Evolutionary conservation across 148 eudicot genomes (phyloP).

Genomic region (Rhododendron griersonianum): DNA sequence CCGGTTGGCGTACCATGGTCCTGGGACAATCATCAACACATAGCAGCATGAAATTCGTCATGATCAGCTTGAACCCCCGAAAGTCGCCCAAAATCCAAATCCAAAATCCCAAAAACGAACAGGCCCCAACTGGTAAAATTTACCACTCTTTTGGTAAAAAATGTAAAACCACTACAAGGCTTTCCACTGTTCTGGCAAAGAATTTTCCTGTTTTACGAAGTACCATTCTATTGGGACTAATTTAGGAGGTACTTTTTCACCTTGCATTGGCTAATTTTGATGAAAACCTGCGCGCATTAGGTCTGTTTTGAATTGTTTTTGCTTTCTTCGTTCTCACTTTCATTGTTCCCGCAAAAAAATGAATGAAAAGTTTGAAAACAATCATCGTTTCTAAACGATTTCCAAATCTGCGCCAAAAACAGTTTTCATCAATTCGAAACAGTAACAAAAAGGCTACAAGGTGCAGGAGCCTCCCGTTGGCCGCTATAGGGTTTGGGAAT

Average conservation of each 20-base stretch:
- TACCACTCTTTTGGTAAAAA: not conserved
- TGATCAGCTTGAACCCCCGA: not conserved
- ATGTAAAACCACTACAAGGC: not conserved
- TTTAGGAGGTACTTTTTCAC: not conserved
- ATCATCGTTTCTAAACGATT: not conserved
- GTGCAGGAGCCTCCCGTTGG: not conserved
- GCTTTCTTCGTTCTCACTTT: not conserved
- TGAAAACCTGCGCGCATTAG: not conserved
- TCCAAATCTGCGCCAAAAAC: not conserved
- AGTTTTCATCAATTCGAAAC: not conserved
- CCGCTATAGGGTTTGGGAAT: not conserved
- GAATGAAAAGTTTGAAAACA: not conserved
- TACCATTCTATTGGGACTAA: not conserved
- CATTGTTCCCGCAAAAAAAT: not conserved
- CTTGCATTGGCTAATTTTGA: not conserved
- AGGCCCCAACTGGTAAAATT: not conserved
- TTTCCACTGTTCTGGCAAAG: not conserved
- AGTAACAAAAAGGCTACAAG: not conserved
- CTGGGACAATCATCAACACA: constrained; percentile 6
- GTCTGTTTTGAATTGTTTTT: not conserved
- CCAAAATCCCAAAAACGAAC: no score
- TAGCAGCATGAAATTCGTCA: not conserved
- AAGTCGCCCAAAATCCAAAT: not conserved
- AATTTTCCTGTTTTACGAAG: not conserved
- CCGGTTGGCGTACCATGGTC: constrained; percentile 27